Evolutionary conservation across 805 yeast genomes (phyloP).

Genomic region (Teunomyces panamensis): DNA sequence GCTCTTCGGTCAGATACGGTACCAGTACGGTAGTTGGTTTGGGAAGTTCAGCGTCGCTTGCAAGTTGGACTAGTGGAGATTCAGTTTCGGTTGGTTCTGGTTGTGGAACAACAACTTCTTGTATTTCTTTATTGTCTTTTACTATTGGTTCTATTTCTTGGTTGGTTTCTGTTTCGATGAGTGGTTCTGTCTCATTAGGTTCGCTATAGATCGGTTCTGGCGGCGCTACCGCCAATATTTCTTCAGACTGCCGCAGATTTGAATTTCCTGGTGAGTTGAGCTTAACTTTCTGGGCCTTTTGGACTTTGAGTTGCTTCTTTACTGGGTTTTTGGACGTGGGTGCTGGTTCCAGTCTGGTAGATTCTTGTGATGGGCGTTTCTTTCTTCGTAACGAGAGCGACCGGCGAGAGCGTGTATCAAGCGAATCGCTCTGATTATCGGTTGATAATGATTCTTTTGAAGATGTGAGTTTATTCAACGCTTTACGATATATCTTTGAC

Average conservation of each 20-base stretch:
- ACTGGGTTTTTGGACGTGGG: background rate
- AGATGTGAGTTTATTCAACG: constrained; percentile 9
- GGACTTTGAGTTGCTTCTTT: background rate
- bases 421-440: background rate
- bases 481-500: constrained; percentile 11
- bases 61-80: background rate
- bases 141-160: background rate
- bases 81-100: background rate
- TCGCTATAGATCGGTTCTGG: background rate
- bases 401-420: background rate
- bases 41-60: background rate
- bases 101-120: background rate
- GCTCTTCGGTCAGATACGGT: background rate
- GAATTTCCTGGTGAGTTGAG: no score
- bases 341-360: background rate
- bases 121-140: background rate
- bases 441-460: background rate
- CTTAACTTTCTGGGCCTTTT: background rate
- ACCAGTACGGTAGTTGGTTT: background rate
- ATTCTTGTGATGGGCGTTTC: background rate
- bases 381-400: constrained; percentile 2
- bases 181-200: background rate
- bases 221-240: no score
- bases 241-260: no score
- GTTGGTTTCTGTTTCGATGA: background rate